Evolutionary conservation across 1,139 yeast genomes (phyloP), one percentile per base, ranked within the genome.

Genomic region (Magnusiomyces suaveolens): DNA sequence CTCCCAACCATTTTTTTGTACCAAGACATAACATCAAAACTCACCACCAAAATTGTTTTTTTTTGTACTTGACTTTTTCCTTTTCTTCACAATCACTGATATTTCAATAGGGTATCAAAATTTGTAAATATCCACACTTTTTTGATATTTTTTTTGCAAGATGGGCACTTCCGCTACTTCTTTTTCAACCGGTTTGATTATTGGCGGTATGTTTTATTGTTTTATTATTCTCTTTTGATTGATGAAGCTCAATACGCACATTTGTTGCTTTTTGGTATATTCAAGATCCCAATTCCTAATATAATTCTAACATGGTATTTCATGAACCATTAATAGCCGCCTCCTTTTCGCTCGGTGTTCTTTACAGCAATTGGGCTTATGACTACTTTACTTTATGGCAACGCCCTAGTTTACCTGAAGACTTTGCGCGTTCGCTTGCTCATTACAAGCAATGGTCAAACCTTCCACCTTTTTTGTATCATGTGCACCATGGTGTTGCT

Each of bases 341-440:
- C 25, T 79, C 87, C 41, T 90, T 90, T 71, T 80, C 86, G 6
- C 75, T 90, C 56, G 98, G 97, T 36, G 80, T 84, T 33, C 70
- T 88, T 50, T 86, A 81, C 67, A 78, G 86, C 54, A 87, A 87
- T 68, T 81, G 84, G 76, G 86, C 95, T 1, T 92, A 89, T 65
- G 96, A 88, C 66, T 78, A 79, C 68, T 74, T 77, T 62, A 80
- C 95, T n/a, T 75, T 92, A 58, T 90, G 94, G 87, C 69, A 74
- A 51, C 63, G 72, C 14, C 69, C 70, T 43, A 80, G 81, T 6
- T 73, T 79, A 1, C 76, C 73, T 18, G 76, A 67, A 23, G 82
- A 80, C 49, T 84, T 84, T 61, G 79, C 73, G 23, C 72, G 70
- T 23, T 84, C 96, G 1, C 71, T 87, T 57, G 74, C 70, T 47